phyloP scores from a whole-genome alignment of 306 rosid species.

The Betula pendula region DNA sequence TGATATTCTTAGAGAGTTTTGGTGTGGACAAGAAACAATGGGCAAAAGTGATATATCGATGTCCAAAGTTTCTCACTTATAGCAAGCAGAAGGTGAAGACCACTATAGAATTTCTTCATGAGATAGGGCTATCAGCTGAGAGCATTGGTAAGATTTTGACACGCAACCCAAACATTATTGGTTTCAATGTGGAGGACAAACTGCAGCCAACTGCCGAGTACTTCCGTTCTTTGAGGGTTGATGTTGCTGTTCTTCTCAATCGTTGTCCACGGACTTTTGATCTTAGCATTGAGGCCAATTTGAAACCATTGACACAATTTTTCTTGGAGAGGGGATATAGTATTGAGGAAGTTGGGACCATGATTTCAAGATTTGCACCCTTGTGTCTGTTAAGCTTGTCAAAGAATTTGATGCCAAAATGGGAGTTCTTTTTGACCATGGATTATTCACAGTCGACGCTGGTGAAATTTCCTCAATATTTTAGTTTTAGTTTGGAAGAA shows the following conservation, averaged over 20 bases:
- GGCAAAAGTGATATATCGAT: conserved; percentile 84
- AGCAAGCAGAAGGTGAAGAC: conserved; percentile 70
- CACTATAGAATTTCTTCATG: conserved; percentile 56
- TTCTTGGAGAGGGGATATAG: too few species aligned
- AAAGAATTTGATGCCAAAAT: conserved; percentile 66
- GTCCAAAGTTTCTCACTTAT: conserved; percentile 74
- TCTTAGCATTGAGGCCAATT: too few species aligned
- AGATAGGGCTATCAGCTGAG: conserved; percentile 72
- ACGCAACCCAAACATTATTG: too few species aligned
- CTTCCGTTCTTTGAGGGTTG: too few species aligned
- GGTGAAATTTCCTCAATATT: conserved; percentile 84
- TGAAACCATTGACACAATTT: too few species aligned
- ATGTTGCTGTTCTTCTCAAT: too few species aligned
- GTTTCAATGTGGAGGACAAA: too few species aligned
- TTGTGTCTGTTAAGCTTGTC: conserved; percentile 74
- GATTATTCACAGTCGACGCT: conserved; percentile 66
- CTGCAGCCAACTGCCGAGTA: too few species aligned
- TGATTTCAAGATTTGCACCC: conserved; percentile 81
- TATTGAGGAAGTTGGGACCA: conserved; percentile 62
- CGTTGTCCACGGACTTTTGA: too few species aligned
- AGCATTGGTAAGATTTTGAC: too few species aligned
- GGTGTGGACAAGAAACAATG: conserved; percentile 85
- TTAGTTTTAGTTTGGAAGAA: conserved; percentile 70
- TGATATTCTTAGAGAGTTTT: conserved; percentile 69
- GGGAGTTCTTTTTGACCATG: conserved; percentile 83